These are phyloP conservation scores for Ophiostoma australiae DNA, from an alignment of 2,329 filamentous ascomycete genomes.

Conservation along the genomic window DNA sequence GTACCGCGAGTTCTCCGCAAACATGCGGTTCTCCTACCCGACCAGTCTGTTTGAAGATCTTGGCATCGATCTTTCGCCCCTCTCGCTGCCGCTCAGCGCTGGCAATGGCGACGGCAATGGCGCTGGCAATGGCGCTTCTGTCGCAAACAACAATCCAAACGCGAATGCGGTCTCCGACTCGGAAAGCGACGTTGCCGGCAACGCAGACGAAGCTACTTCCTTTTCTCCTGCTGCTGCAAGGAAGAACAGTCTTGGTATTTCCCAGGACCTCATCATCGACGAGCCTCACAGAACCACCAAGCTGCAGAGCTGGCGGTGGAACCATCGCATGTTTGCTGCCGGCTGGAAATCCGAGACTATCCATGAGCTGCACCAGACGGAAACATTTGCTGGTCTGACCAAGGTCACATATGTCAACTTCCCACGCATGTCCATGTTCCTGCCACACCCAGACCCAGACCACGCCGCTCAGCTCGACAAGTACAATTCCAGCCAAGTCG, in stretches of 20 bases:
- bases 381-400: conserved; percentile 53
- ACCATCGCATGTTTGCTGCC: conserved; percentile 47
- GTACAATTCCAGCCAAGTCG: conserved; percentile 35
- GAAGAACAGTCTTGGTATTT: not conserved
- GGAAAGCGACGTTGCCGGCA: not conserved
- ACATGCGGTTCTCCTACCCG: conserved; percentile 66
- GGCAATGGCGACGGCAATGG: conserved; percentile 30
- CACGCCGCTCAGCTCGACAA: not conserved
- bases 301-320: conserved; percentile 59
- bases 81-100: not conserved
- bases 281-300: conserved; percentile 3
- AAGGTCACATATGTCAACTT: conserved; percentile 60
- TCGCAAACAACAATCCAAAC: not conserved
- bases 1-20: conserved; percentile 53
- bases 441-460: conserved; percentile 33
- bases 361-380: conserved; percentile 47
- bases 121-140: not conserved
- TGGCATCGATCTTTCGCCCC: conserved; percentile 34
- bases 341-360: conserved; percentile 48
- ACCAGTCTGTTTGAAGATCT: conserved; percentile 61
- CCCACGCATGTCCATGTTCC: conserved; percentile 50
- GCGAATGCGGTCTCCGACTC: too few relatives aligned
- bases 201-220: not conserved
- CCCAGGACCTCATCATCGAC: not conserved
- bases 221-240: not conserved